Base-by-base conservation (phyloP, 139 green algal species). In the Tetradesmus obliquus region DNA sequence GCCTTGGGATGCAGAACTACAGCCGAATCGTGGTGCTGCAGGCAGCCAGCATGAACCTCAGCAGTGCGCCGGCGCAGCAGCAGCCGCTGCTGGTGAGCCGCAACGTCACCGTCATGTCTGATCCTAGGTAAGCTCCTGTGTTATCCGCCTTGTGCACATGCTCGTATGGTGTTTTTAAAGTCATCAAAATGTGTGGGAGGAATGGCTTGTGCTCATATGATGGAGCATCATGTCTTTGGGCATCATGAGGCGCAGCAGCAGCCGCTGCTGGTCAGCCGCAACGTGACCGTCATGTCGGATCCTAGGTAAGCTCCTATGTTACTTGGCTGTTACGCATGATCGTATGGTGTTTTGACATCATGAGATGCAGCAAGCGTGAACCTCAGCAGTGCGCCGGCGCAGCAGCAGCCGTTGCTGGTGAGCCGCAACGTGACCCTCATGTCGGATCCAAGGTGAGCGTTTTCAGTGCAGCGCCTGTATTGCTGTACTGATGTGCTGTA, bases 81-180 rank as follows among this genome's bases (percentile, higher is more conserved):
- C 53, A 69, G 17, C 82, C 82, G 5, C 3, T 86, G 13, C 22
- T 86, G 54, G 51, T 86, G 10, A 57, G 12, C 17, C 54, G 82
- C 45, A 57, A 86, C 82, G 53, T 86, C 17, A 86, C 82, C 54
- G 45, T 86, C 82, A 69, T 55, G n/a, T 55, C 79, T 15, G 79
- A 84, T 57, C 79, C 79, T n/a, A 82, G 74, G 74, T 82, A n/a
- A 32, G 19, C 20, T 5, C 74, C 32, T 22, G 74, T 9, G 74
- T 82, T 45, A 45, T 45, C 32, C 32, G 32, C 32, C 32, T 45
- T 45, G 32, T 45, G 32, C 32, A 1, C 32, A 45, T 45, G 32
- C 32, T 45, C n/a, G n/a, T n/a, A n/a, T 45, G 32, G 32, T 45
- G 32, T 45, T 45, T 45, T 45, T 45, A 0, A 0, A 45, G 32